Evolutionary conservation across 1,139 yeast species (phyloP), one percentile per base, ranked within the genome.

Genomic region (Protomyces macrosporus): DNA sequence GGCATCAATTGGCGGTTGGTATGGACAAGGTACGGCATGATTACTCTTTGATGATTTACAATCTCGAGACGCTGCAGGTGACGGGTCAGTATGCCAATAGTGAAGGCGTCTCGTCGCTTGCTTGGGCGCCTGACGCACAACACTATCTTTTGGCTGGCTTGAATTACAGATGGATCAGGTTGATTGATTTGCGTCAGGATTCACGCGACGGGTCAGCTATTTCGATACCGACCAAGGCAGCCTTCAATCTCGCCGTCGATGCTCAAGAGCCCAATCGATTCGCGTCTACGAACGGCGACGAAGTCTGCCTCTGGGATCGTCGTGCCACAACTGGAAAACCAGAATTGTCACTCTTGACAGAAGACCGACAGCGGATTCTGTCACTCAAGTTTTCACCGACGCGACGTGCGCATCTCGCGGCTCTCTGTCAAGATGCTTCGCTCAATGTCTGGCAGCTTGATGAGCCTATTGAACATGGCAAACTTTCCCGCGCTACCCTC

Each of bases 311-410:
- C 78, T 86, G 50, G 93, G 89, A 71, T 93, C 88, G 3, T 84
- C 84, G 70, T 79, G 82, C 66, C 81, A 80, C 45, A 80, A 83
- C 73, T 80, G 83, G 68, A 88, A 90, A 73, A 84, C 89, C 48
- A 85, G 95, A 0, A 83, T 82, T 68, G 83, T 90, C 61, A 97
- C 90, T 70, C 95, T 88, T 71, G 96, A 97, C 0, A 83, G 95
- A 0, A 76, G 90, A 65, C 86, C 93, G 0, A 79, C 90, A 12
- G 91, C 96, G 95, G 98, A 91, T 81, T n/a, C 79, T 84, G 10
- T 84, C 89, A 69, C 84, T 88, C 68, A 76, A 93, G 67, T 87
- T 86, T 76, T 80, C 86, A 12, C 65, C 59, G n/a, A 32, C 14
- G n/a, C 16, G 10, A n/a, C 30, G 50, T 9, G 56, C 53, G 9